These are phyloP conservation scores for Gorgonomyces haynaldii DNA, from an alignment of 192 early-diverging fungal genomes.

Conservation along the genomic window DNA sequence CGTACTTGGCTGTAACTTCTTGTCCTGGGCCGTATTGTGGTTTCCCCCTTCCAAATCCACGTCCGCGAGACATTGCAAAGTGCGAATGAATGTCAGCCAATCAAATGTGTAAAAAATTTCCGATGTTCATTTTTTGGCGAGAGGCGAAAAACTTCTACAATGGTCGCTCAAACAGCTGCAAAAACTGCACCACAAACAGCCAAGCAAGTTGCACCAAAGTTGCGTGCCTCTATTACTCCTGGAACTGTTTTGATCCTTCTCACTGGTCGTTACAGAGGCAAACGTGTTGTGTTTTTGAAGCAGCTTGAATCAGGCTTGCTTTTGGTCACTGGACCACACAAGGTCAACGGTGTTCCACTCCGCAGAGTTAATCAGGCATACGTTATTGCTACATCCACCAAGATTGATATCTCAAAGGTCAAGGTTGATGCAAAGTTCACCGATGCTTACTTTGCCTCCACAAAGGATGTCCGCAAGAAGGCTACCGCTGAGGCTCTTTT, in stretches of 20 bases:
- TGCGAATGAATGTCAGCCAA: too few relatives aligned
- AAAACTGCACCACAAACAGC: too few relatives aligned
- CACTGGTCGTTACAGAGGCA: conserved; percentile 91
- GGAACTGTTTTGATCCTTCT: conserved; percentile 96
- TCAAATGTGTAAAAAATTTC: too few relatives aligned
- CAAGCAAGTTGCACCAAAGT: too few relatives aligned
- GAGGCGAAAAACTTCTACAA: too few relatives aligned
- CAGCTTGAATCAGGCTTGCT: conserved; percentile 88
- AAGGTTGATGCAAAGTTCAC: conserved; percentile 71
- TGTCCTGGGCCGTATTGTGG: too few relatives aligned
- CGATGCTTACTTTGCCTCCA: conserved; percentile 90
- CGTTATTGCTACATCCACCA: conserved; percentile 99
- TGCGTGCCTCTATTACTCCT: conserved; percentile 90
- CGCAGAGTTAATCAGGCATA: conserved; percentile 98
- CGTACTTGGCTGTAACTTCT: too few relatives aligned
- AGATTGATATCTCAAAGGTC: conserved; percentile 75
- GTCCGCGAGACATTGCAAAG: too few relatives aligned
- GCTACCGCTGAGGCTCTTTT: conserved; percentile 86
- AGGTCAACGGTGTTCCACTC: conserved; percentile 97
- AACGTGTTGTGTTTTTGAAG: conserved; percentile 98
- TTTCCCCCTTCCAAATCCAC: too few relatives aligned
- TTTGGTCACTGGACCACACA: conserved; percentile 94
- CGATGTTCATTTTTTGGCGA: too few relatives aligned
- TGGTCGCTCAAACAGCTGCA: too few relatives aligned
- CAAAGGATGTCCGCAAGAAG: conserved; percentile 60